Evolutionary conservation across 805 yeast species (phyloP).

Genomic region (Danielozyma ontarioensis): DNA sequence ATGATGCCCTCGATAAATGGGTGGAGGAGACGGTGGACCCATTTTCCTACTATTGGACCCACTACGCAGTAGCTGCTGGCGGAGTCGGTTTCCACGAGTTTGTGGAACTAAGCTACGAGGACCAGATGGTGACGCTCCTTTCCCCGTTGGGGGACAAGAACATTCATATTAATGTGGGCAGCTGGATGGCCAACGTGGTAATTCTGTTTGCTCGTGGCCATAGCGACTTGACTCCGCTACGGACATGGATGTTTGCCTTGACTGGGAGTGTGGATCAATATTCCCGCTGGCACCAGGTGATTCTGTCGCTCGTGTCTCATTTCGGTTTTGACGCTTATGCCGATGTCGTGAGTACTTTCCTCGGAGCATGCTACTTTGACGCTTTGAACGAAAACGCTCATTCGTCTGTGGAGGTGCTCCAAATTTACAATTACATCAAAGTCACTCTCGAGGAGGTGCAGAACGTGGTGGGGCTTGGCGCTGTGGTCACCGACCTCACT

Average conservation of each 20-base stretch:
- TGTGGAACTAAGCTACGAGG: neutral
- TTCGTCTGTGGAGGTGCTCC: slow-evolving; percentile 21
- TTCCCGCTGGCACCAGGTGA: neutral
- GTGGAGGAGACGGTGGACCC: slow-evolving; percentile 12
- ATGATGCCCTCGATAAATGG: slow-evolving; percentile 10
- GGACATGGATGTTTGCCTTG: neutral
- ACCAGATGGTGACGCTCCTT: neutral
- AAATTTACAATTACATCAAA: slow-evolving; percentile 24
- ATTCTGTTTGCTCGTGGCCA: neutral
- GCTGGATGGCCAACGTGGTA: neutral
- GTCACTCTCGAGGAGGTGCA: slow-evolving; percentile 12
- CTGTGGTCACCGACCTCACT: neutral
- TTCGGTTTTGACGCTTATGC: neutral
- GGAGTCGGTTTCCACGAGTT: neutral
- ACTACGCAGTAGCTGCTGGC: slow-evolving; percentile 3
- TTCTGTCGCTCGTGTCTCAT: neutral
- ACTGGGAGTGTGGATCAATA: neutral
- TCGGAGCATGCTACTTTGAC: slow-evolving; percentile 2
- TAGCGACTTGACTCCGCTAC: neutral
- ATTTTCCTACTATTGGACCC: slow-evolving; percentile 9
- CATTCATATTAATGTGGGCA: neutral
- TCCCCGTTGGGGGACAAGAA: neutral
- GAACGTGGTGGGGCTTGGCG: neutral
- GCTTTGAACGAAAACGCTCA: slow-evolving; percentile 1
- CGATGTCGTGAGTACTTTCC: neutral